These are phyloP conservation scores for Vigna reflexopilosa DNA, from an alignment of 306 rosid genomes.

Conservation along the genomic window DNA sequence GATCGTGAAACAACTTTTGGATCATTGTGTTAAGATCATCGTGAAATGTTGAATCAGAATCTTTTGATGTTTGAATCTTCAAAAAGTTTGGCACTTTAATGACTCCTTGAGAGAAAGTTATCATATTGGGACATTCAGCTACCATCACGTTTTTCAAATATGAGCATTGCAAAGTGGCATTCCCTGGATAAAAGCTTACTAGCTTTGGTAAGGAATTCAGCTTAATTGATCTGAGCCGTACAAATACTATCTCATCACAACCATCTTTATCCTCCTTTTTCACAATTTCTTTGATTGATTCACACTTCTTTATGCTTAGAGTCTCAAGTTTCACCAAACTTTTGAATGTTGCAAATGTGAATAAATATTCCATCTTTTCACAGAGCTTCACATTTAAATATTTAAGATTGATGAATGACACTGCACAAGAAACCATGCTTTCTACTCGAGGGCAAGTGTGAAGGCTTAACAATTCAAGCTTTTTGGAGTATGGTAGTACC, in stretches of 20 bases:
- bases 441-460: no score
- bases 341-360: constrained; percentile 20
- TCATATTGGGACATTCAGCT: background rate
- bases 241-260: background rate
- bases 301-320: background rate
- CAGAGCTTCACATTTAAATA: accelerated
- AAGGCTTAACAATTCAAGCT: no score
- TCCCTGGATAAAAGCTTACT: constrained; percentile 11
- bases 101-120: background rate
- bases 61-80: background rate
- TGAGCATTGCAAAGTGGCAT: background rate
- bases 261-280: background rate
- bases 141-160: background rate
- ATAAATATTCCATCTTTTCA: background rate
- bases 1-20: background rate
- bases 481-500: background rate
- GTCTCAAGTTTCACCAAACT: constrained; percentile 12
- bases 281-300: constrained; percentile 5
- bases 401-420: no score
- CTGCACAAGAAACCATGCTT: no score
- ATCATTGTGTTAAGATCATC: background rate
- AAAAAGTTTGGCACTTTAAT: background rate
- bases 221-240: background rate
- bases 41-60: background rate
- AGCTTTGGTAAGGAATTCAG: background rate